A percentile compares a stretch with the other conserved stretches of the same genome.
These are phyloP conservation scores for Diospyros lotus DNA, from an alignment of 148 eudicot species.

Conservation along the genomic window DNA sequence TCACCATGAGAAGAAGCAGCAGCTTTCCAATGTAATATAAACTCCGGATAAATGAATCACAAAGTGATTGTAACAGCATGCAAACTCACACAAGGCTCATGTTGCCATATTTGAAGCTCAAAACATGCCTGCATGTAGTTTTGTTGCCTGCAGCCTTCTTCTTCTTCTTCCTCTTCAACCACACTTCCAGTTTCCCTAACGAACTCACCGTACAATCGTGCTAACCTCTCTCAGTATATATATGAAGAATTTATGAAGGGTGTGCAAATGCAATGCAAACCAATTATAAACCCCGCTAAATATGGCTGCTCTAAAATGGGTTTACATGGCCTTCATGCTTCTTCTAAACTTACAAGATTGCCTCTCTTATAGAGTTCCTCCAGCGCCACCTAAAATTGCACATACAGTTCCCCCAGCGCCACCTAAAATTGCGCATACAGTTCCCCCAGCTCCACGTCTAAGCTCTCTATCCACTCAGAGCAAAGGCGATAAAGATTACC, in stretches of 20 bases:
- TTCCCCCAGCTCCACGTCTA: not conserved
- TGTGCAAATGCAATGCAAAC: no score
- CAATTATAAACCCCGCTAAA: not conserved
- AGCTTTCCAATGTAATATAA: no score
- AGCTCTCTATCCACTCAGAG: not conserved
- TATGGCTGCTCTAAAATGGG: conserved; percentile 21
- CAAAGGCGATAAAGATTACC: not conserved
- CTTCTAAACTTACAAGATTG: conserved; percentile 14
- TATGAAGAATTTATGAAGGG: not conserved
- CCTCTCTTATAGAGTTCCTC: not conserved
- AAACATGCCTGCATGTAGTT: not conserved
- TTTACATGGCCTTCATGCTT: conserved; percentile 16
- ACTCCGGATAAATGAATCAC: no score
- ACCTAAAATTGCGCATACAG: not conserved
- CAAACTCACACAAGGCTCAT: conserved; percentile 10
- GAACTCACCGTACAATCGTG: not conserved
- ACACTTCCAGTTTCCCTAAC: conserved; percentile 4
- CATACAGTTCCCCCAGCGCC: no score
- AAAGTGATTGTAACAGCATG: not conserved
- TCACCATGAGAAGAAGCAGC: no score
- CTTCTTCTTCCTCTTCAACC: not conserved
- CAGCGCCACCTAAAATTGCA: no score
- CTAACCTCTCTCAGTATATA: not conserved
- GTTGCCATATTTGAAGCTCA: not conserved
- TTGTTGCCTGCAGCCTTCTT: not conserved